Evolutionary conservation across 1,284 basidiomycete genomes (phyloP), one percentile per base, ranked within the genome.

Genomic region (Inonotus hispidus): DNA sequence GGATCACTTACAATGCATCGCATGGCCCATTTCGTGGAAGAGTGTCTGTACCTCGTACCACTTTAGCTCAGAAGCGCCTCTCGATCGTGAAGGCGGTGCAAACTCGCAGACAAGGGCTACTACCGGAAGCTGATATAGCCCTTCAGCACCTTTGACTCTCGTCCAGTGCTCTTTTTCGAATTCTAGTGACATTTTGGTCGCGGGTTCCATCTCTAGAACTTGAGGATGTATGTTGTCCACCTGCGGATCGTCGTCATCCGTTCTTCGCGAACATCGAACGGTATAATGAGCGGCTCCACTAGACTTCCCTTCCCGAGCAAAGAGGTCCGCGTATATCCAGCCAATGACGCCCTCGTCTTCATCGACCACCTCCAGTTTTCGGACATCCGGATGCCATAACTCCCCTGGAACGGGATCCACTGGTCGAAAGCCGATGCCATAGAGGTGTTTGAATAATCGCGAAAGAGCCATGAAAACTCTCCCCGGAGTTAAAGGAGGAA

Each of bases 1-100:
- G 14, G 57, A 16, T 38, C 56, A 80, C 93, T 81, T 69, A 95
- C 95, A 99, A 71, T 99, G 96, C 82, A 99, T 94, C 1, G 97
- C 96, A 73, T 99, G 96, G 0, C 96, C 96, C 95, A 99, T 98
- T 75, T 99, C 96, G 70, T 99, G 96, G 75, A 97, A 98, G 21
- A 99, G 77, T 1, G 96, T 99, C 71, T 92, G 82, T 8, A 98
- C 92, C 69, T 99, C 95, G 68, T 92, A 88, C 95, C 96, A 99
- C 61, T 89, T 87, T 27, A 99, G 74, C 45, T 90, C 76, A 0
- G 91, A 87, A 1, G 92, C 82, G 1, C 86, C 88, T 37, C 78
- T 74, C n/a, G 80, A 76, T 13, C 81, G 66, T 0, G 80, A 79
- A 13, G 92, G 89, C 23, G 80, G 80, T 14, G 84, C 77, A 70